Percentiles rank a stretch among this genome's conserved stretches.
These are phyloP conservation scores for Candida sp. DNA, from an alignment of 1,139 yeast genomes.

Conservation along the genomic window DNA sequence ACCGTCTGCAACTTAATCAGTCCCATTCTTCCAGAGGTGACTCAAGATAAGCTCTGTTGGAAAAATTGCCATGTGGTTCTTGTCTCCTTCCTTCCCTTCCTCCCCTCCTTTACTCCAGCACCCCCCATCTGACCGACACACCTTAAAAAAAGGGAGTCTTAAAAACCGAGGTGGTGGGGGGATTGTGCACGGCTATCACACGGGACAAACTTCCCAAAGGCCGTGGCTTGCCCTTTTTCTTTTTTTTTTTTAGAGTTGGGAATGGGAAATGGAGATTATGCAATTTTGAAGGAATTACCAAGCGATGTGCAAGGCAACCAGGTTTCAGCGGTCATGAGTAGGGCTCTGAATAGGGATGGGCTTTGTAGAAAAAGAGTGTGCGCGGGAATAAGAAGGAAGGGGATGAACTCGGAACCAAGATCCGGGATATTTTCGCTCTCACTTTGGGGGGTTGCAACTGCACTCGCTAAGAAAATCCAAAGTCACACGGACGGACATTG, in stretches of 20 bases:
- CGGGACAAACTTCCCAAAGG: background rate
- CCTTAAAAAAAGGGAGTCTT: too few relatives aligned
- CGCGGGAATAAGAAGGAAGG: background rate
- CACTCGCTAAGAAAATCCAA: too few relatives aligned
- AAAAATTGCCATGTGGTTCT: background rate
- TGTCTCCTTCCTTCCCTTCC: too few relatives aligned
- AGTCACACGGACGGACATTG: background rate
- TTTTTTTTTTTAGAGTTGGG: background rate
- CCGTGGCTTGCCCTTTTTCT: background rate
- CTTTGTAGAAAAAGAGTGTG: too few relatives aligned
- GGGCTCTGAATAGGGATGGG: background rate
- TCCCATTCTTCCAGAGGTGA: background rate
- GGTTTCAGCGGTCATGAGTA: too few relatives aligned
- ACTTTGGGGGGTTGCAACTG: background rate
- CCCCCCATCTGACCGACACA: too few relatives aligned
- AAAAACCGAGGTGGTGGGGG: background rate
- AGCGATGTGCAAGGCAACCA: too few relatives aligned
- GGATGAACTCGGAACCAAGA: background rate
- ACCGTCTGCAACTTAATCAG: background rate
- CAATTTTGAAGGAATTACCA: too few relatives aligned
- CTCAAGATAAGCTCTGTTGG: background rate
- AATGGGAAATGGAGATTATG: too few relatives aligned
- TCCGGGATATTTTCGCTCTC: background rate
- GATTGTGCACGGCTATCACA: background rate
- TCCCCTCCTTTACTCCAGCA: background rate